Conservation (phyloP, 441 rosid species). For the Viola pubescens region DNA sequence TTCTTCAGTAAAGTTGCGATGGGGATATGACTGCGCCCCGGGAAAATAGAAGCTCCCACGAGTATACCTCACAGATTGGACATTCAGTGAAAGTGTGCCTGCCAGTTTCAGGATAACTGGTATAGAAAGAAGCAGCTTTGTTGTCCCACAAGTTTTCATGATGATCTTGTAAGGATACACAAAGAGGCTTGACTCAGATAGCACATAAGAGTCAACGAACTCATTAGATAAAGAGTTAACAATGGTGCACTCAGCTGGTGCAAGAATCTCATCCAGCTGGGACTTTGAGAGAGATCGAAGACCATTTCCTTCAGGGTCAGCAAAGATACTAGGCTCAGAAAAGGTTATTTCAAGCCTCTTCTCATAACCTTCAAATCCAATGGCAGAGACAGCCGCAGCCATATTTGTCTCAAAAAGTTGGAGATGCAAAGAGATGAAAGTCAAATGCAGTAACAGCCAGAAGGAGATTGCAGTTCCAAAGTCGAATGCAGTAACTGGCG, state of each 20-base stretch:
- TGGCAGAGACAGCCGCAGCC: conserved; percentile 48
- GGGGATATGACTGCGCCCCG: conserved; percentile 67
- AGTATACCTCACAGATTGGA: conserved; percentile 53
- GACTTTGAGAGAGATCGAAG: conserved; percentile 46
- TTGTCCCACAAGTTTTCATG: conserved; percentile 88
- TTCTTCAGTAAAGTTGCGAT: conserved; percentile 69
- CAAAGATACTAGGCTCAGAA: conserved; percentile 45
- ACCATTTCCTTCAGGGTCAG: conserved; percentile 64
- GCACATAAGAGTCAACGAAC: conserved; percentile 63
- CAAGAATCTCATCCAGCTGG: conserved; percentile 61
- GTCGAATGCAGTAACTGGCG: conserved; percentile 23
- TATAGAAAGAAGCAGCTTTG: conserved; percentile 60
- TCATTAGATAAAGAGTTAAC: conserved; percentile 60
- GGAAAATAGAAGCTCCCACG: conserved; percentile 71
- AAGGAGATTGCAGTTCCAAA: conserved; percentile 24
- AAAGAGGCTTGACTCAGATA: conserved; percentile 84
- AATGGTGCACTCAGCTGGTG: conserved; percentile 71
- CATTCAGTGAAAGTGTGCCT: conserved; percentile 37
- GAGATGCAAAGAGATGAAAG: not conserved
- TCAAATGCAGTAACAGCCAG: conserved; percentile 5
- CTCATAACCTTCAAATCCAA: conserved; percentile 86
- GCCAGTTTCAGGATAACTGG: conserved; percentile 54
- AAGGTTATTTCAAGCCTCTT: conserved; percentile 76
- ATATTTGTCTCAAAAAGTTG: conserved; percentile 14
- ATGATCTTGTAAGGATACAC: conserved; percentile 71